phyloP scores from a whole-genome alignment of 495 filamentous ascomycete genomes.

The Daldinia bambusicola region DNA sequence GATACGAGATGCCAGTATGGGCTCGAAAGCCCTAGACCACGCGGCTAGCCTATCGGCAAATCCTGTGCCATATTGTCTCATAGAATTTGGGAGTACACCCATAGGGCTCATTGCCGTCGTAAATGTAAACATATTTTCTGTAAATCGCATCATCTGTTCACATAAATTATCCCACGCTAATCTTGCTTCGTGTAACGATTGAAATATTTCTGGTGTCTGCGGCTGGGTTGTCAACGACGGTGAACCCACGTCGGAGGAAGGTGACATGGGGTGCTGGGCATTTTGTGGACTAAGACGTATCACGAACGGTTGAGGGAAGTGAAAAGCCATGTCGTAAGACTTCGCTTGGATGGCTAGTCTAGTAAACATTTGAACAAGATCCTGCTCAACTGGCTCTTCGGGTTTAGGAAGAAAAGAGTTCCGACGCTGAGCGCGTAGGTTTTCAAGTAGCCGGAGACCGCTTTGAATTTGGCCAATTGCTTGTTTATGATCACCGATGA shows the following conservation, averaged over 20 bases:
- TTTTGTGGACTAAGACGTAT: constrained; percentile 58
- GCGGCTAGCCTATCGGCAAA: constrained; percentile 60
- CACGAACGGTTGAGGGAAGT: constrained; percentile 66
- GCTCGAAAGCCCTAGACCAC: constrained; percentile 63
- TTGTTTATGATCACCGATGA: constrained; percentile 61
- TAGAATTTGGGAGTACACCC: constrained; percentile 58
- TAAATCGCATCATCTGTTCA: constrained; percentile 64
- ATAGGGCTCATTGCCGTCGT: constrained; percentile 54
- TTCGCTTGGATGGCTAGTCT: constrained; percentile 67
- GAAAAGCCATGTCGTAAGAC: constrained; percentile 69
- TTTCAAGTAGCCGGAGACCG: constrained; percentile 58
- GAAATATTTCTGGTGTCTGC: constrained; percentile 59
- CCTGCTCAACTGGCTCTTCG: constrained; percentile 63
- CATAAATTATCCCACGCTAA: constrained; percentile 60
- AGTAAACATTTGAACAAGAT: constrained; percentile 67
- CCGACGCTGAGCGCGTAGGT: constrained; percentile 54
- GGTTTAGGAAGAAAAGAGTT: constrained; percentile 52
- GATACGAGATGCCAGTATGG: constrained; percentile 59
- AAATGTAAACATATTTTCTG: constrained; percentile 60
- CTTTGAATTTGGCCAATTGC: constrained; percentile 59
- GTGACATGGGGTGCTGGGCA: constrained; percentile 51
- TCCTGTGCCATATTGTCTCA: constrained; percentile 55
- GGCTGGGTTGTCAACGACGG: constrained; percentile 52
- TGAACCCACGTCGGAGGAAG: constrained; percentile 56
- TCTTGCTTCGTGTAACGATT: constrained; percentile 60